A percentile compares a stretch with the other conserved stretches of the same genome.
Conservation (phyloP, 257 asterid genomes). For the Solanum acaule region DNA sequence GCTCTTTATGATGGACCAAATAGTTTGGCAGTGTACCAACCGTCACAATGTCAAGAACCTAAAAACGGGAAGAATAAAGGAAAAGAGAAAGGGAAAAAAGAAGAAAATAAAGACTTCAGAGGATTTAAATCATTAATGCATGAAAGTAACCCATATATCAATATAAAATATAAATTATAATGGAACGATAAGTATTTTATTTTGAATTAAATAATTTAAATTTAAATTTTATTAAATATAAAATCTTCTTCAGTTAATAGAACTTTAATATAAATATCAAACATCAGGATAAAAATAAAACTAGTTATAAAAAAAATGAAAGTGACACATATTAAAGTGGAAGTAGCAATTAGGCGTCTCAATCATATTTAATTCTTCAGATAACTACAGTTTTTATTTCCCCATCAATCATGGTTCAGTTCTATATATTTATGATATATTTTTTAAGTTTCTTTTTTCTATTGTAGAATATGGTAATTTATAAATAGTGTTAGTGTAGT, state of each 20-base stretch:
- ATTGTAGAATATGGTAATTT: neutral
- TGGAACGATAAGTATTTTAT: neutral
- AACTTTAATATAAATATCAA: neutral
- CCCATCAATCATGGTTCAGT: neutral
- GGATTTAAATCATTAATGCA: neutral
- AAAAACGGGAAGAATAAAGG: neutral
- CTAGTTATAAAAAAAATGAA: neutral
- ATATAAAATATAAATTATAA: neutral
- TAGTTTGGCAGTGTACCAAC: neutral
- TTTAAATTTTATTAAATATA: neutral
- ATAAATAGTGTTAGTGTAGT: neutral
- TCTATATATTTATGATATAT: neutral
- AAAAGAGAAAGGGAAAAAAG: neutral
- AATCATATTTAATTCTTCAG: neutral
- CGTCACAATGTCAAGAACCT: neutral
- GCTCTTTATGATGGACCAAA: neutral
- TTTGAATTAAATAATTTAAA: neutral
- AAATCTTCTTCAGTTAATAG: neutral
- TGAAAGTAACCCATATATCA: neutral
- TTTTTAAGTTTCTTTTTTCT: neutral
- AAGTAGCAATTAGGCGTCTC: neutral
- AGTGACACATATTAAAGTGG: neutral
- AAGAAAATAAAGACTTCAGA: neutral
- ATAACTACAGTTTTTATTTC: neutral
- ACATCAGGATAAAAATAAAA: neutral